Conservation (phyloP, 192 early-diverging fungal species). For the Chytriomyces hyalinus region DNA sequence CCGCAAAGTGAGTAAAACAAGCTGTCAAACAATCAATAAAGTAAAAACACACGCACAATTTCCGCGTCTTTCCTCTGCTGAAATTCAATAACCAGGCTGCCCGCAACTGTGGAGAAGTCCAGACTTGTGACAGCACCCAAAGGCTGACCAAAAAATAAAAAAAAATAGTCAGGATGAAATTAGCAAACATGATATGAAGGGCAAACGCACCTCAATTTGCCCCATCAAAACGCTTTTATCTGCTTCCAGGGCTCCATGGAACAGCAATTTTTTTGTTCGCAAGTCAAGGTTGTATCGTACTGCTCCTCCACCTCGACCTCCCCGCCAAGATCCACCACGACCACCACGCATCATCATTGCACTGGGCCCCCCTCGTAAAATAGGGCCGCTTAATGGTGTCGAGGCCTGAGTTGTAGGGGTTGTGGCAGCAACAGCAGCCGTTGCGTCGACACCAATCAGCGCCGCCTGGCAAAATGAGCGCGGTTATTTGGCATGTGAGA, state of each 20-base stretch:
- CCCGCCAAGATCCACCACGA: conserved; percentile 51
- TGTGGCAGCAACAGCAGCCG: conserved; percentile 15
- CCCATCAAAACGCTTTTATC: conserved; percentile 53
- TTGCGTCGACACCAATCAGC: conserved; percentile 44
- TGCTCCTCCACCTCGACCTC: conserved; percentile 54
- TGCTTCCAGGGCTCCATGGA: conserved; percentile 58
- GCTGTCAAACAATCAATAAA: not conserved
- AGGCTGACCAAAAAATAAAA: conserved; percentile 16
- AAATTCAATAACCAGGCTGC: conserved; percentile 57
- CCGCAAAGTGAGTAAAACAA: not conserved
- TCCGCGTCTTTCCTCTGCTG: conserved; percentile 64
- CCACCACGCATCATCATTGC: conserved; percentile 48
- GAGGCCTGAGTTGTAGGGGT: conserved; percentile 39
- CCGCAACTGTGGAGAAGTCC: conserved; percentile 46
- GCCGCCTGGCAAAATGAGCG: conserved; percentile 40
- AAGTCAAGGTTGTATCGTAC: conserved; percentile 69
- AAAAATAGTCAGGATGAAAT: not conserved
- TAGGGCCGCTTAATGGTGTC: conserved; percentile 26
- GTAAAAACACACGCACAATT: conserved; percentile 38
- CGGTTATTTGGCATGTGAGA: no score
- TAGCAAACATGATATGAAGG: not conserved
- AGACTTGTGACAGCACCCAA: conserved; percentile 60
- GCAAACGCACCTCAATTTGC: conserved; percentile 66
- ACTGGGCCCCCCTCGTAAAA: conserved; percentile 10
- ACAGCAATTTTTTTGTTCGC: conserved; percentile 68